phyloP scores from a whole-genome alignment of 176 grass and related monocot species.

The Zoysia pacifica region DNA sequence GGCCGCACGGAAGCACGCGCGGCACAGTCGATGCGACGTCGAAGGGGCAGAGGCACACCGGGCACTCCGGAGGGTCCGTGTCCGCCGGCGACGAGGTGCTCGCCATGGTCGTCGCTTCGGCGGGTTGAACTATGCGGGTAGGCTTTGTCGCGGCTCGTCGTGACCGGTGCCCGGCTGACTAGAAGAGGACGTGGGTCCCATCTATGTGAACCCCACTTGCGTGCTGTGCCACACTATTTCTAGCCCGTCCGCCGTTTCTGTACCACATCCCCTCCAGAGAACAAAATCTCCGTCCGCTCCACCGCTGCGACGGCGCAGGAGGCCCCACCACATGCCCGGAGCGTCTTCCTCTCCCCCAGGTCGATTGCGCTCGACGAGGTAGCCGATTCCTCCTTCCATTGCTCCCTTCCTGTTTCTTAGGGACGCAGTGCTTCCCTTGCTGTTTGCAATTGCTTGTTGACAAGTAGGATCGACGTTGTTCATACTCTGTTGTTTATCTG shows the following conservation, averaged over 20 bases:
- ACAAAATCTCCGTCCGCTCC: too few species aligned
- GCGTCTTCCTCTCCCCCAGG: not conserved
- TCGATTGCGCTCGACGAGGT: not conserved
- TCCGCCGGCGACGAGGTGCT: not conserved
- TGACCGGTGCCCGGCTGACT: not conserved
- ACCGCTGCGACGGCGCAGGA: not conserved
- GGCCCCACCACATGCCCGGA: not conserved
- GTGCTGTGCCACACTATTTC: not conserved
- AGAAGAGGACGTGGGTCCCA: not conserved
- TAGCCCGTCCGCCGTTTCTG: not conserved
- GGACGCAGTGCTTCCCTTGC: not conserved
- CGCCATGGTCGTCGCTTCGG: slow-evolving; percentile 31
- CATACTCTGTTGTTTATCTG: not conserved
- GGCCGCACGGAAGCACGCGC: slow-evolving; percentile 82
- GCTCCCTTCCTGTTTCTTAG: not conserved
- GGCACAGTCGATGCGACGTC: slow-evolving; percentile 49
- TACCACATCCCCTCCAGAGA: not conserved
- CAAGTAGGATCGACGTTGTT: not conserved
- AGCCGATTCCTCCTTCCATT: not conserved
- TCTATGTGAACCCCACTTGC: not conserved
- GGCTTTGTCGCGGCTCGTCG: not conserved
- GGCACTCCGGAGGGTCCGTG: slow-evolving; percentile 70
- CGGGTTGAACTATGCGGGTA: not conserved
- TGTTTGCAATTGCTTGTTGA: not conserved
- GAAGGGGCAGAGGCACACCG: slow-evolving; percentile 79